Evolutionary conservation across 2,329 filamentous ascomycete species (phyloP), one percentile per base, ranked within the genome.

Genomic region (Erysiphe pulchra): DNA sequence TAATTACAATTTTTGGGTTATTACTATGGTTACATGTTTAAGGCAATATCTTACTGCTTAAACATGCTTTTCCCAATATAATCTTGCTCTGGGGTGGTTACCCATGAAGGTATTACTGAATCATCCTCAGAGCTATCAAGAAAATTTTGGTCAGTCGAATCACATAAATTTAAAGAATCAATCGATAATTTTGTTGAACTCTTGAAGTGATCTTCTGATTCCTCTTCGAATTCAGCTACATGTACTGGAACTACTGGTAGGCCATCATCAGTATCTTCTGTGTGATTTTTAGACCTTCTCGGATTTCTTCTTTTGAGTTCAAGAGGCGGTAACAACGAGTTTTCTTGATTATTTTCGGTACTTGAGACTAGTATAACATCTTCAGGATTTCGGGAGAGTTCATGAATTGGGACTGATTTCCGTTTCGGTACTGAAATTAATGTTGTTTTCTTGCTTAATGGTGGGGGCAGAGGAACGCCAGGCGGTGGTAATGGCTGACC

Each of bases 401-500:
- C 44, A 18, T 66, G 60, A 17, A 67, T 59, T 34, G 69, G 62
- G 9, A 78, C 61, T 2, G 74, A 68, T 53, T 79, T 83, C n/a
- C 78, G 67, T 56, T 73, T 77, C 2, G 76, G 71, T 1, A 76
- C 65, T 28, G 65, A n/a, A n/a, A n/a, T n/a, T n/a, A n/a, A n/a
- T 40, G 70, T 69, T 55, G 71, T 73, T 7, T 71, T 68, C 47
- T 65, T 70, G 46, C 67, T 71, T 33, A 75, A 72, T 1, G 77
- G 78, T 38, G 67, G 72, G 1, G 85, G 84, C 1, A 92, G 66
- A 3, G 85, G 84, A 40, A 71, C 76, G 2, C 84, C 85, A 2
- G 80, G 81, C 9, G 84, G 83, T 42, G 83, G 84, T 16, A 92
- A 64, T 1, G 84, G 84, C 53, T 80, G 77, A 0, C 84, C 84